Evolutionary conservation across 2,329 filamentous ascomycete species (phyloP), one percentile per base, ranked within the genome.

Genomic region (Emydomyces testavorans): DNA sequence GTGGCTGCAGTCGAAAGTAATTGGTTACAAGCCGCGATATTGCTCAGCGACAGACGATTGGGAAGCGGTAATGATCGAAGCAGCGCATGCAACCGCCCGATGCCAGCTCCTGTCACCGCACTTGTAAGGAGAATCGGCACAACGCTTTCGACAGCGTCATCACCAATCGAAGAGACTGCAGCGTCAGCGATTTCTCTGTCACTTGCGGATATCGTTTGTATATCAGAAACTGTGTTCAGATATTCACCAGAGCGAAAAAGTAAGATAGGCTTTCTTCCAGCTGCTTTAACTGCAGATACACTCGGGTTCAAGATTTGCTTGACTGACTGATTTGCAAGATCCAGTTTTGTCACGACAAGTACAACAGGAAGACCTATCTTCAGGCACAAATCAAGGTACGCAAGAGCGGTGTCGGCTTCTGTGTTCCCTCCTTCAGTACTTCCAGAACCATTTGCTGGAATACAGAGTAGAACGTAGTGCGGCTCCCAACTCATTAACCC

Each of bases 401-500:
- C 82, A 54, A 83, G 76, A 7, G 83, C 83, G 3, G 92, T 71
- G 56, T 92, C 83, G 36, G 84, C 72, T 34, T 81, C 78, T 6
- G 56, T 31, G 40, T 65, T 62, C 13, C 47, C 20, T 8, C 50
- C 21, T 6, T 50, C 41, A 58, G 40, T 67, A 38, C 82, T 78
- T 8, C 75, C 72, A 18, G 55, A 58, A 53, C 83, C 83, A 58
- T 92, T 84, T 29, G 86, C 87, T 39, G 87, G 80, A 52, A 96
- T 79, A 56, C 93, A 95, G 1, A 96, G 73, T 18, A 94, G 65
- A 1, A 85, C 88, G 82, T 92, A 98, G 62, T 96, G 88, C 6
- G 92, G 92, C 31, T 85, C 85, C 89, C 92, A 96, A 38, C 89
- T 92, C 53, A 98, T 76, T n/a, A 98, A 72, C 0, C 89, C 88